A percentile compares a stretch with the other conserved stretches of the same genome.
Conservation (phyloP, 805 yeast species). For the Middelhovenomyces tepae region DNA sequence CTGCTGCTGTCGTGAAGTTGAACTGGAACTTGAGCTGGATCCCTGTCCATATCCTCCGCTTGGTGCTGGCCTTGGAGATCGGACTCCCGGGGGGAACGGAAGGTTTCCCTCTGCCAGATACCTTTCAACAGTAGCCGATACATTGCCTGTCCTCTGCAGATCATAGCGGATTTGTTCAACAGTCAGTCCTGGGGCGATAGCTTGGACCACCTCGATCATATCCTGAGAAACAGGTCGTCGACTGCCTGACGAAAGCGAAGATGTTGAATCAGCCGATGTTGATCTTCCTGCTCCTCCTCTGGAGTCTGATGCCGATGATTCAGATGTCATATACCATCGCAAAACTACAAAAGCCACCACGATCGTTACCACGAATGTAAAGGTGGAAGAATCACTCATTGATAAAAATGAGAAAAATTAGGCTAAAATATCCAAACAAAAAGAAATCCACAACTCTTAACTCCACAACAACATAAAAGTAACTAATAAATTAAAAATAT, state of each 20-base stretch:
- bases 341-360: slow-evolving; percentile 17
- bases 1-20: no score
- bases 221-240: slow-evolving; percentile 27
- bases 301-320: slow-evolving; percentile 2
- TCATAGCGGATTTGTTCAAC: slow-evolving; percentile 65
- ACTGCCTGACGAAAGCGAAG: slow-evolving; percentile 1
- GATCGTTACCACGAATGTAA: slow-evolving; percentile 16
- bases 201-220: slow-evolving; percentile 81
- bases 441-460: no score
- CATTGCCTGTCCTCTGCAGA: slow-evolving; percentile 57
- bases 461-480: no score
- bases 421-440: no score
- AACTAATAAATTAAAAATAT: no score
- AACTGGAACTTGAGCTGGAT: no score
- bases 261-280: slow-evolving; percentile 1
- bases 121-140: slow-evolving; percentile 69
- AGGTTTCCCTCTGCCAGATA: slow-evolving; percentile 52
- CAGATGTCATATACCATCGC: slow-evolving; percentile 11
- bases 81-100: slow-evolving; percentile 32
- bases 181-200: slow-evolving; percentile 67
- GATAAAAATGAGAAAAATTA: no score
- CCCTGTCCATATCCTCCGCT: no score
- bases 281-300: slow-evolving; percentile 2
- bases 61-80: slow-evolving; percentile 7
- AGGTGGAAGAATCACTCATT: slow-evolving; percentile 11